Evolutionary conservation across 2,329 filamentous ascomycete genomes (phyloP).

Genomic region (Paraphaeosphaeria minitans): DNA sequence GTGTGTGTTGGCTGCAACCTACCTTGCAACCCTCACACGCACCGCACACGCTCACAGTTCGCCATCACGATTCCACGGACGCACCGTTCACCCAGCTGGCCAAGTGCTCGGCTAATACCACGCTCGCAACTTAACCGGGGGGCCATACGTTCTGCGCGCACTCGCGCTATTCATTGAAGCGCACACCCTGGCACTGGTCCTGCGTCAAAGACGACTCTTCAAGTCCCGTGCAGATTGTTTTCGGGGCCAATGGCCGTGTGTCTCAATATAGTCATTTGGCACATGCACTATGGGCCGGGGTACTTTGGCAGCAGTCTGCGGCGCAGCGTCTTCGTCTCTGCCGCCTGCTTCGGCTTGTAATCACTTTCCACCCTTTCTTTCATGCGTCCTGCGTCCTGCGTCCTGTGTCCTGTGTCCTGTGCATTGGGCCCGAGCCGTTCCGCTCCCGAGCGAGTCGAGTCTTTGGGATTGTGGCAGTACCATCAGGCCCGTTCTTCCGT

Average conservation of each 20-base stretch:
- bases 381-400: conserved; percentile 10
- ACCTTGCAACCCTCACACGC: neutral
- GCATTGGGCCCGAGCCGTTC: conserved; percentile 21
- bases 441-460: conserved; percentile 16
- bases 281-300: neutral
- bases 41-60: conserved; percentile 9
- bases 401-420: conserved; percentile 5
- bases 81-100: conserved; percentile 10
- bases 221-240: neutral
- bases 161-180: neutral
- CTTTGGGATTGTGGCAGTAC: conserved; percentile 9
- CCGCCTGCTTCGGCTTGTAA: conserved; percentile 1
- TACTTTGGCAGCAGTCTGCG: neutral
- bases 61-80: conserved; percentile 4
- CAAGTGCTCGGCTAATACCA: conserved; percentile 17
- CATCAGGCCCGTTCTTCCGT: neutral
- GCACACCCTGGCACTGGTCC: neutral
- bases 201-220: neutral
- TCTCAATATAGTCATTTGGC: neutral
- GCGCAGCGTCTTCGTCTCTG: neutral
- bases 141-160: neutral
- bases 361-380: conserved; percentile 4
- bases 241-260: neutral
- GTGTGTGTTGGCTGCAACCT: neutral
- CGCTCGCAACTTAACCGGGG: conserved; percentile 14